phyloP scores from a whole-genome alignment of 345 rosid species.

The Anastatica hierochuntica region DNA sequence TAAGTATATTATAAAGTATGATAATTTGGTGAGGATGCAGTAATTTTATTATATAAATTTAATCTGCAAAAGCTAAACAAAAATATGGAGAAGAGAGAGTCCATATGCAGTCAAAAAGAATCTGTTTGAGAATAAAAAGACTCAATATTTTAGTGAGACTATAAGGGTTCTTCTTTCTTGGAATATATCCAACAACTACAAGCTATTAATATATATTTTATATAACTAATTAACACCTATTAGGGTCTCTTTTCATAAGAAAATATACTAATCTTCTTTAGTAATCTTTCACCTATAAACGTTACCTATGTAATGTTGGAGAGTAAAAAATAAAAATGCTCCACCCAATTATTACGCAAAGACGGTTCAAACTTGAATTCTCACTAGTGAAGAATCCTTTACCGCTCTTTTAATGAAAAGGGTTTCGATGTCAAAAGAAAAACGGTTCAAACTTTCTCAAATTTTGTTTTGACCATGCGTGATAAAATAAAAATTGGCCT shows the following conservation, averaged over 20 bases:
- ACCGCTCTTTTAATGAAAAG: too few relatives aligned
- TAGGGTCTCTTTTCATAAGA: conserved; percentile 1
- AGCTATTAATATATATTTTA: conserved; percentile 1
- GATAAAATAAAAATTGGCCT: too few relatives aligned
- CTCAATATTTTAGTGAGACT: background rate
- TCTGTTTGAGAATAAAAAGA: conserved; percentile 15
- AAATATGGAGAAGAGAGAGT: conserved; percentile 3
- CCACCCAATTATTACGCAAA: background rate
- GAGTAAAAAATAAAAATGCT: background rate
- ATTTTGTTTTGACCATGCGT: too few relatives aligned
- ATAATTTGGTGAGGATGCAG: conserved; percentile 9
- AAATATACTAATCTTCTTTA: conserved; percentile 19
- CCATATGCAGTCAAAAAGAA: conserved; percentile 19
- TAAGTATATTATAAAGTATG: background rate
- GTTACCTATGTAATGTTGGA: background rate
- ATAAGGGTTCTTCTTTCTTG: conserved; percentile 15
- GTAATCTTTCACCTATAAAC: conserved; percentile 22
- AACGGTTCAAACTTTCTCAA: too few relatives aligned
- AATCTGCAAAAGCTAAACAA: background rate
- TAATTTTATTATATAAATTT: background rate
- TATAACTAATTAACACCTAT: background rate
- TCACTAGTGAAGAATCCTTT: too few relatives aligned
- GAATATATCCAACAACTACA: conserved; percentile 26
- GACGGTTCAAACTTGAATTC: too few relatives aligned
- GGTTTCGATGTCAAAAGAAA: too few relatives aligned